Base-by-base conservation (phyloP, 768 basidiomycete genomes). In the Mycena venus region DNA sequence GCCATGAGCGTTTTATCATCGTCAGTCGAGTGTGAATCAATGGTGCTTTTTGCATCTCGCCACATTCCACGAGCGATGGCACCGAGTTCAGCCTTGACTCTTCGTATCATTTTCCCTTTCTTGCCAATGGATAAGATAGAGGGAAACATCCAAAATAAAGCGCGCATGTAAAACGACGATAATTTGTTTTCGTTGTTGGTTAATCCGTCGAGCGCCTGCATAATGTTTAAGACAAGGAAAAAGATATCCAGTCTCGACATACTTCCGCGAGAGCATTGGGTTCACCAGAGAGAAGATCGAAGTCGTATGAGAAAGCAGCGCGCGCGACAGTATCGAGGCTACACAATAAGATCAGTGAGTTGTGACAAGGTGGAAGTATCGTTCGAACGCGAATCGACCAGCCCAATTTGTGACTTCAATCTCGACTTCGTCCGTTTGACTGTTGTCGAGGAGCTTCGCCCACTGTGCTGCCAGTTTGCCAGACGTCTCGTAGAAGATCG, bases 251-350 rank as follows among this genome's bases (percentile, higher is more conserved):
- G 34, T 27, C 8, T 29, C 14, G 38, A 36, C 72, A 32, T 67
- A 74, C 75, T 73, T 89, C 86, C 25, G 89, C 86, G 4, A 92
- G 80, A 27, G 85, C 79, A 76, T 90, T 86, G 4, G 88, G 82
- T 55, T 84, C 83, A 19, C 88, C 89, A 14, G 86, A 84, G 27
- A 92, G 86, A 77, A 89, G 91, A 67, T 85, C 83, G 65, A 93
- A 91, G 79, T 92, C 90, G 70, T 92, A 88, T 3, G 88, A 88
- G 75, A 93, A 92, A 19, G 91, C 90, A n/a, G 92, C 90, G 32
- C 88, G 86, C 17, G 88, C 89, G 36, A 92, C 85, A 2, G 89
- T 90, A 74, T 92, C 92, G 32, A 93, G 86, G 36, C 90, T 91
- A 68, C 34, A 74, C 31, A 51, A 65, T 34, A 77, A 71, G 66